Percentiles rank a stretch among this genome's conserved stretches.
Evolutionary conservation across 2,329 filamentous ascomycete species (phyloP).

Genomic region (Cercospora janseana): DNA sequence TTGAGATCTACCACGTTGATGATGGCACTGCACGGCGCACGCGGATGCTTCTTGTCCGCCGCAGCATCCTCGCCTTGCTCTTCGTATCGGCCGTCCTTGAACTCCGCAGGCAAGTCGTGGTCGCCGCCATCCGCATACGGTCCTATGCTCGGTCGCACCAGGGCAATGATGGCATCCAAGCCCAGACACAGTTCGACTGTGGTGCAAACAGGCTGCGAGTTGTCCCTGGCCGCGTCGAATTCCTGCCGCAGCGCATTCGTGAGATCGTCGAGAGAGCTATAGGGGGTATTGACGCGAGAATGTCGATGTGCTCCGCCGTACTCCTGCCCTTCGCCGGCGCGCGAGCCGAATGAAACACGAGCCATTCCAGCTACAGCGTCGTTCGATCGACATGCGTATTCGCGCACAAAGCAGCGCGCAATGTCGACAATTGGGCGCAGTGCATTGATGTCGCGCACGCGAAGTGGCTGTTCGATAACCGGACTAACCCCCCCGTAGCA

Average conservation of each 20-base stretch:
- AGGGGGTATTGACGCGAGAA: conserved; percentile 19
- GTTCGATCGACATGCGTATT: too few relatives aligned
- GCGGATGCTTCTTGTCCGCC: conserved; percentile 19
- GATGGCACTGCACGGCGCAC: conserved; percentile 27
- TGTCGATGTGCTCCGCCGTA: conserved; percentile 10
- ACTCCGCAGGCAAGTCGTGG: conserved; percentile 34
- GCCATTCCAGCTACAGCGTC: conserved; percentile 19
- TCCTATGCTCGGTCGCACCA: conserved; percentile 32
- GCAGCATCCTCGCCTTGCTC: conserved; percentile 21
- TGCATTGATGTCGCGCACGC: too few relatives aligned
- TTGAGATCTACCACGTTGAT: conserved; percentile 38
- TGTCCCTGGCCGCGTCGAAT: conserved; percentile 18
- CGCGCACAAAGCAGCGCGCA: too few relatives aligned
- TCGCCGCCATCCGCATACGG: conserved; percentile 32
- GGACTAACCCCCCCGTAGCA: too few relatives aligned
- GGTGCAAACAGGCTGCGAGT: conserved; percentile 25
- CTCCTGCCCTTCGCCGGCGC: conserved; percentile 27
- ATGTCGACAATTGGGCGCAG: too few relatives aligned
- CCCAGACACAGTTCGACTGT: conserved; percentile 29
- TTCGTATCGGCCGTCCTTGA: conserved; percentile 25
- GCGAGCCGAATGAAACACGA: conserved; percentile 31
- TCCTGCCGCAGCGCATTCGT: conserved; percentile 25
- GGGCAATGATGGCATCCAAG: conserved; percentile 26
- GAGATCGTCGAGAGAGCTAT: conserved; percentile 27
- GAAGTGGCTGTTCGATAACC: too few relatives aligned